Conservation (phyloP, 225 moss, liverwort and hornwort species). For the Polytrichum formosum region DNA sequence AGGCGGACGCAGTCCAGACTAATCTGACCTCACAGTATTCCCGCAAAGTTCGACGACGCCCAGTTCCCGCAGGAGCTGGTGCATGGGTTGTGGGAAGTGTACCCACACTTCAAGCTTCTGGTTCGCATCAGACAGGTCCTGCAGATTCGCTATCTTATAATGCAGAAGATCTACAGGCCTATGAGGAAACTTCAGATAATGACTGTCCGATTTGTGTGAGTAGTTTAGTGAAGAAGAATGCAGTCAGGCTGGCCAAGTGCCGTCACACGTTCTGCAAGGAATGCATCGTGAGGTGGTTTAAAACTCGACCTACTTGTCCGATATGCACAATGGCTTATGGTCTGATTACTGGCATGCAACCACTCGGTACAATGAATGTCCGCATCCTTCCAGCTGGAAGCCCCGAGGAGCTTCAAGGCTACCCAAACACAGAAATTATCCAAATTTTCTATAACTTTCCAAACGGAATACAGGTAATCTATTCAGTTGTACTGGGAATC, state of each 20-base stretch:
- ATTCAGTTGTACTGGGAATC: too few relatives aligned
- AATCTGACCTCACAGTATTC: constrained; percentile 38
- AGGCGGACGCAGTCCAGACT: constrained; percentile 47
- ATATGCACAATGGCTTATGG: constrained; percentile 54
- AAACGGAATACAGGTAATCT: constrained; percentile 47
- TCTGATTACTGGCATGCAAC: constrained; percentile 54
- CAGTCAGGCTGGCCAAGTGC: constrained; percentile 45
- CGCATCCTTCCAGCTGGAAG: constrained; percentile 34
- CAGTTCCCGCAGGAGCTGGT: constrained; percentile 2
- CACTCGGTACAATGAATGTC: constrained; percentile 51
- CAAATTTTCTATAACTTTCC: constrained; percentile 49
- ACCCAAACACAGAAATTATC: constrained; percentile 39
- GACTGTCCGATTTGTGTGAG: constrained; percentile 63
- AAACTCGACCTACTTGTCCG: constrained; percentile 60
- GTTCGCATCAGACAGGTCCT: constrained; percentile 23
- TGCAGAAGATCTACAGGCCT: constrained; percentile 32
- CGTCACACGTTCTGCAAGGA: constrained; percentile 49
- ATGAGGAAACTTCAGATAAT: constrained; percentile 40
- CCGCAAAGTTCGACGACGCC: constrained; percentile 51
- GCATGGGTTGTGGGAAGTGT: constrained; percentile 10
- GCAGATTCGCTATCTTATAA: constrained; percentile 33
- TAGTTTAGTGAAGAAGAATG: constrained; percentile 27
- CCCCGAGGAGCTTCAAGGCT: constrained; percentile 50
- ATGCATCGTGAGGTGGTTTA: constrained; percentile 54
- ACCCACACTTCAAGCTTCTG: constrained; percentile 16